phyloP scores from a whole-genome alignment of 495 filamentous ascomycete species.

The Penicillium subrubescens region DNA sequence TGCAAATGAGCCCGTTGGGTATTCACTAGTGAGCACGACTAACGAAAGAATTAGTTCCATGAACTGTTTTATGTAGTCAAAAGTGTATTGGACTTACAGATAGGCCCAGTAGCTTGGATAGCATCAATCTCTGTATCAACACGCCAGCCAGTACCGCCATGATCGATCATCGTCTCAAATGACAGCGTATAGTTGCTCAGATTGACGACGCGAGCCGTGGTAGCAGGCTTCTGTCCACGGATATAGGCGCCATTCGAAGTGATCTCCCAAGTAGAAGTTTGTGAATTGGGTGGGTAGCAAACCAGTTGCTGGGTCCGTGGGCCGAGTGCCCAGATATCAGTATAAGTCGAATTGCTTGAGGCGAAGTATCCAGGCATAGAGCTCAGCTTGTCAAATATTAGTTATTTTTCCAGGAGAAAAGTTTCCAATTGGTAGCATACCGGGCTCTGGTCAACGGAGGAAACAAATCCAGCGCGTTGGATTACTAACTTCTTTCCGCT shows the following conservation, averaged over 20 bases:
- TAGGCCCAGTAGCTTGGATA: conserved; percentile 10
- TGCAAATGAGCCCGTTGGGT: neutral
- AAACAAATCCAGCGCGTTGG: conserved; percentile 2
- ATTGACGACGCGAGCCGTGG: neutral
- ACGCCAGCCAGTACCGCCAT: neutral
- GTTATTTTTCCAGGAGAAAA: neutral
- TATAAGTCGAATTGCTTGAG: neutral
- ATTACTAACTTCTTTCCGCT: neutral
- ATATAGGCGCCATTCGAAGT: conserved; percentile 5
- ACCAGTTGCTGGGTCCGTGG: neutral
- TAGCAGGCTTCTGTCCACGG: conserved; percentile 7
- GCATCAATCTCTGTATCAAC: conserved; percentile 12
- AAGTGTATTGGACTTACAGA: neutral
- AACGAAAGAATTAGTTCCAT: neutral
- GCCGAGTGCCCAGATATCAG: neutral
- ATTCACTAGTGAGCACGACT: conserved; percentile 2
- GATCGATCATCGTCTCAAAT: neutral
- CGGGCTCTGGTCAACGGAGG: conserved; percentile 8
- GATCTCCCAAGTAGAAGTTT: conserved; percentile 8
- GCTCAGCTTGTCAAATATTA: neutral
- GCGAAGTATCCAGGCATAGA: neutral
- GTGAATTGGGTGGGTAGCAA: neutral
- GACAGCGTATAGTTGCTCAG: conserved; percentile 1
- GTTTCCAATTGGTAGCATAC: neutral
- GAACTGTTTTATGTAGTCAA: neutral